Evolutionary conservation across 192 early-diverging fungal genomes (phyloP).

Genomic region (Phlyctochytrium planicorne): DNA sequence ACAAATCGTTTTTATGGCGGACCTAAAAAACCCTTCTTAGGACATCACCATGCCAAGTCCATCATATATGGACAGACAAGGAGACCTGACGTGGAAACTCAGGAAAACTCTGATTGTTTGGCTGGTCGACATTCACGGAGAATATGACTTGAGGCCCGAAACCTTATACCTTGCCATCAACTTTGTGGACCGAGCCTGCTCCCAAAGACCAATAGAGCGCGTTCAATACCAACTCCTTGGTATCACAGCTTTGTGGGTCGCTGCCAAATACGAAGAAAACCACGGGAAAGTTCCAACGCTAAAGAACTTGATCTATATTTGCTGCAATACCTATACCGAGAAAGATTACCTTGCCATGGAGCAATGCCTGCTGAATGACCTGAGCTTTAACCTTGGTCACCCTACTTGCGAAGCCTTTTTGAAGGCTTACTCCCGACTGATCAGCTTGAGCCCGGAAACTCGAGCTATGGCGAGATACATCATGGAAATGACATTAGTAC

Average conservation of each 20-base stretch:
- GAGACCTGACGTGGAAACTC: conserved; percentile 50
- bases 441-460: conserved; percentile 20
- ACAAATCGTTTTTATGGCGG: neutral
- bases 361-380: conserved; percentile 39
- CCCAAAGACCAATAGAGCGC: conserved; percentile 28
- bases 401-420: conserved; percentile 53
- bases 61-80: conserved; percentile 44
- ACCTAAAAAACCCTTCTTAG: neutral
- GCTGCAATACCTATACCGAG: conserved; percentile 35
- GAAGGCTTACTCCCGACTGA: conserved; percentile 22
- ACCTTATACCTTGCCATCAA: conserved; percentile 58
- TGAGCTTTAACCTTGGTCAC: conserved; percentile 45
- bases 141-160: conserved; percentile 53
- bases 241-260: conserved; percentile 56
- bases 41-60: conserved; percentile 28
- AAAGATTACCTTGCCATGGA: conserved; percentile 51
- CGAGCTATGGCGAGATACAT: conserved; percentile 49
- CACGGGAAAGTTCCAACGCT: conserved; percentile 58
- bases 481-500: conserved; percentile 47
- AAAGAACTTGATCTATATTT: conserved; percentile 43
- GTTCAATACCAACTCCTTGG: conserved; percentile 53
- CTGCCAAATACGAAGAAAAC: conserved; percentile 62
- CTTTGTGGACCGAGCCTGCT: conserved; percentile 52
- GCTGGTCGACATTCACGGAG: conserved; percentile 53
- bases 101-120: conserved; percentile 50